phyloP scores from a whole-genome alignment of 306 rosid genomes.

The Oemleria cerasiformis region DNA sequence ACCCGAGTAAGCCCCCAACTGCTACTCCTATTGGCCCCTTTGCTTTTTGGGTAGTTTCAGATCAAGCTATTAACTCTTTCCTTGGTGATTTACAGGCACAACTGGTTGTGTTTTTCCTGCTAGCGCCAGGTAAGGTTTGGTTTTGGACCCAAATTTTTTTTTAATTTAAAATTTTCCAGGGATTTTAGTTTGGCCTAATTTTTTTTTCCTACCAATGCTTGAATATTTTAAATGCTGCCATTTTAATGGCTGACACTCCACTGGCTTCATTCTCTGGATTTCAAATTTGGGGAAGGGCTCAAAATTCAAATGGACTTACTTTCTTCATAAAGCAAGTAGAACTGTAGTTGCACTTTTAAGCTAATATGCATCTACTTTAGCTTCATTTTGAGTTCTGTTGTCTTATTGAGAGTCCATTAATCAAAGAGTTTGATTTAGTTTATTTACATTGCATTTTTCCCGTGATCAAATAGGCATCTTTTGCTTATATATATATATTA shows the following conservation, averaged over 20 bases:
- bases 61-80: not conserved
- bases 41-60: not conserved
- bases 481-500: constrained; percentile 3
- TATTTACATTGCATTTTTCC: not conserved
- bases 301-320: not conserved
- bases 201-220: not conserved
- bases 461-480: constrained; percentile 7
- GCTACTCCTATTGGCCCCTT: no score
- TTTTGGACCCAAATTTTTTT: not conserved
- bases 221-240: constrained; percentile 1
- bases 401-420: not conserved
- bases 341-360: not conserved
- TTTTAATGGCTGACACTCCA: not conserved
- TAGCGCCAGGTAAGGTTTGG: constrained; percentile 84
- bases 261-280: not conserved
- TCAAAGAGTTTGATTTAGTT: not conserved
- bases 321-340: not conserved
- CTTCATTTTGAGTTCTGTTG: not conserved
- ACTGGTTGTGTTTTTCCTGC: constrained; percentile 71
- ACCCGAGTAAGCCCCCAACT: constrained; percentile 58
- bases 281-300: not conserved
- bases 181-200: not conserved
- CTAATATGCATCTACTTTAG: constrained; percentile 4
- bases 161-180: not conserved
- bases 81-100: constrained; percentile 44